These are phyloP conservation scores for Didymella segeticola DNA, from an alignment of 2,329 filamentous ascomycete genomes.

Conservation along the genomic window DNA sequence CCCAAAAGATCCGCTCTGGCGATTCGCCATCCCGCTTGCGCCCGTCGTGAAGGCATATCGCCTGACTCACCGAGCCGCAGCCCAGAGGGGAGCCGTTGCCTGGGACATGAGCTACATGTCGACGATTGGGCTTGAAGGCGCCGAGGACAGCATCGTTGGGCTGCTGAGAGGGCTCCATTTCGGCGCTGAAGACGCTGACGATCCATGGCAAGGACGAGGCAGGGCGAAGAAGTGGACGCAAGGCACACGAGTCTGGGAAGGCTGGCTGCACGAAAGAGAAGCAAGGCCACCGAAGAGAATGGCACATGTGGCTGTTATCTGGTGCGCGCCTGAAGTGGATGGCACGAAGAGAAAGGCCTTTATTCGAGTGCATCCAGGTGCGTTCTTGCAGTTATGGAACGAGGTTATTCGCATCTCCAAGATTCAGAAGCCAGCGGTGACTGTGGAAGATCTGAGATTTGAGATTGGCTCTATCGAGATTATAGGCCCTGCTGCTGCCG, in stretches of 20 bases:
- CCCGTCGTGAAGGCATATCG: constrained; percentile 91
- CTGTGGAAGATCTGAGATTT: constrained; percentile 72
- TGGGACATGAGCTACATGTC: constrained; percentile 97
- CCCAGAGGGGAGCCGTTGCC: constrained; percentile 76
- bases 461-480: constrained; percentile 76
- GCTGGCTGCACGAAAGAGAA: constrained; percentile 65
- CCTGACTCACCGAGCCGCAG: constrained; percentile 80
- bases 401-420: constrained; percentile 65
- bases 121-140: constrained; percentile 79
- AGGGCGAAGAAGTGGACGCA: constrained; percentile 73
- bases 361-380: constrained; percentile 81
- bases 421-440: constrained; percentile 66
- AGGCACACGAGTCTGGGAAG: constrained; percentile 64
- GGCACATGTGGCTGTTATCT: constrained; percentile 76
- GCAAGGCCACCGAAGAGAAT: constrained; percentile 62
- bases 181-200: constrained; percentile 62
- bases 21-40: constrained; percentile 83
- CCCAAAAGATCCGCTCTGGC: constrained; percentile 82
- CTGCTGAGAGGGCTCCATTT: constrained; percentile 67
- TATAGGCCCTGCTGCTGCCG: constrained; percentile 77
- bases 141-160: constrained; percentile 66
- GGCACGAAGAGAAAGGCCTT: constrained; percentile 62
- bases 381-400: constrained; percentile 73
- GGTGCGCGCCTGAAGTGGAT: constrained; percentile 59
- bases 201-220: constrained; percentile 61